Percentiles rank a stretch among this genome's conserved stretches.
Evolutionary conservation across 208 protist genomes (phyloP).

Genomic region (Wallacemonas collosoma): DNA sequence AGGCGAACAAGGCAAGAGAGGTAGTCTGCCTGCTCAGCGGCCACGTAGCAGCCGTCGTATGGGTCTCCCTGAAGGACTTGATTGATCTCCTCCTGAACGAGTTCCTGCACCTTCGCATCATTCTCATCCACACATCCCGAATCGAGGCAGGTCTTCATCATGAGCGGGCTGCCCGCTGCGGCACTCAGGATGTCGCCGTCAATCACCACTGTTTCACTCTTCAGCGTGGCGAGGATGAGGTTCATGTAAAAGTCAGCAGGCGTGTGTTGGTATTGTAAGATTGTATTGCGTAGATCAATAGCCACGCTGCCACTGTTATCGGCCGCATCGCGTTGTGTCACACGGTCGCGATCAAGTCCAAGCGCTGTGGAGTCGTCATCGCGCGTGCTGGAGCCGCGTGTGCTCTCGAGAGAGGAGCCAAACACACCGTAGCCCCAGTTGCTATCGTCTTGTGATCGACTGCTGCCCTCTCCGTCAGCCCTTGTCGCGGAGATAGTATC

Average conservation of each 20-base stretch:
- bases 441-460: not conserved
- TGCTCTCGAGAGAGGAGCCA: conserved; percentile 18
- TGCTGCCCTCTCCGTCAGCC: conserved; percentile 10
- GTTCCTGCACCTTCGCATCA: conserved; percentile 50
- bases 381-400: conserved; percentile 6
- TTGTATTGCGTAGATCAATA: conserved; percentile 74
- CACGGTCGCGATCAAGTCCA: not conserved
- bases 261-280: conserved; percentile 74
- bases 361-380: not conserved
- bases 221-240: conserved; percentile 84
- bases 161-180: conserved; percentile 47
- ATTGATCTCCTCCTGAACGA: conserved; percentile 80
- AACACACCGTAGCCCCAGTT: conserved; percentile 26
- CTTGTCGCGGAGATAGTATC: conserved; percentile 10
- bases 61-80: conserved; percentile 49
- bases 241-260: conserved; percentile 73
- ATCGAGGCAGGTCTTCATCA: conserved; percentile 66
- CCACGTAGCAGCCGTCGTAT: conserved; percentile 42
- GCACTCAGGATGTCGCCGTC: conserved; percentile 62
- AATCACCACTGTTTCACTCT: conserved; percentile 50
- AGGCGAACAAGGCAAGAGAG: conserved; percentile 62
- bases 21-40: conserved; percentile 60
- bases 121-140: conserved; percentile 62
- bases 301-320: conserved; percentile 31
- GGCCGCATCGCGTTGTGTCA: not conserved